Evolutionary conservation across 2,329 filamentous ascomycete genomes (phyloP).

Genomic region (Alternaria ethzedia): DNA sequence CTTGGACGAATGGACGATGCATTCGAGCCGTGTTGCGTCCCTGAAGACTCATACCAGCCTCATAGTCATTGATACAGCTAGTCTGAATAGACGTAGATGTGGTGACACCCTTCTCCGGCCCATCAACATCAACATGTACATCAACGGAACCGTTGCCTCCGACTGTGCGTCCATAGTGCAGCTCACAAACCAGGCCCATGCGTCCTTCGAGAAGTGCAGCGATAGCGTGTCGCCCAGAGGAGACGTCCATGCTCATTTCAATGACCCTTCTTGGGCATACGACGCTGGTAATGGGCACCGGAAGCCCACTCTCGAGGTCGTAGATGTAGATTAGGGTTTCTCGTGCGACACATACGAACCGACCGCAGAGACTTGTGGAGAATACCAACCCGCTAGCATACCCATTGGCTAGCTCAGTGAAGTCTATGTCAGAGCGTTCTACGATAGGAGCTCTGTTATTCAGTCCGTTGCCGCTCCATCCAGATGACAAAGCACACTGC

Average conservation of each 20-base stretch:
- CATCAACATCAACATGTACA: constrained; percentile 14
- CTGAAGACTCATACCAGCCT: constrained; percentile 6
- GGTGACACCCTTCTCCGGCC: constrained; percentile 8
- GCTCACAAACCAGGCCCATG: constrained; percentile 66
- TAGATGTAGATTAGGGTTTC: constrained; percentile 65
- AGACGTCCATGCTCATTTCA: constrained; percentile 68
- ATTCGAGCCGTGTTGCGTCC: constrained; percentile 3
- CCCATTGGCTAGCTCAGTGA: constrained; percentile 40
- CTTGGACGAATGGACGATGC: constrained; percentile 2
- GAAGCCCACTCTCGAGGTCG: constrained; percentile 46
- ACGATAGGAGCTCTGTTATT: constrained; percentile 16
- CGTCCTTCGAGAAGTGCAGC: constrained; percentile 66
- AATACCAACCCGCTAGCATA: constrained; percentile 50
- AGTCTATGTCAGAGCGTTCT: constrained; percentile 40
- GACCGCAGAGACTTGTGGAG: constrained; percentile 64
- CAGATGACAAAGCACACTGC: constrained; percentile 55
- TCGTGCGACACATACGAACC: constrained; percentile 63
- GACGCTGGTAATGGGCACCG: constrained; percentile 60
- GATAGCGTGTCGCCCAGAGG: constrained; percentile 60
- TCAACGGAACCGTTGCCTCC: constrained; percentile 13
- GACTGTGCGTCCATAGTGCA: constrained; percentile 17
- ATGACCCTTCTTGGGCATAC: constrained; percentile 64
- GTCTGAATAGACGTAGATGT: constrained; percentile 15
- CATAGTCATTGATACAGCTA: constrained; percentile 14
- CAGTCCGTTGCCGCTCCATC: constrained; percentile 49